Evolutionary conservation across 1,284 basidiomycete genomes (phyloP).

Genomic region (Stereum hirsutum): DNA sequence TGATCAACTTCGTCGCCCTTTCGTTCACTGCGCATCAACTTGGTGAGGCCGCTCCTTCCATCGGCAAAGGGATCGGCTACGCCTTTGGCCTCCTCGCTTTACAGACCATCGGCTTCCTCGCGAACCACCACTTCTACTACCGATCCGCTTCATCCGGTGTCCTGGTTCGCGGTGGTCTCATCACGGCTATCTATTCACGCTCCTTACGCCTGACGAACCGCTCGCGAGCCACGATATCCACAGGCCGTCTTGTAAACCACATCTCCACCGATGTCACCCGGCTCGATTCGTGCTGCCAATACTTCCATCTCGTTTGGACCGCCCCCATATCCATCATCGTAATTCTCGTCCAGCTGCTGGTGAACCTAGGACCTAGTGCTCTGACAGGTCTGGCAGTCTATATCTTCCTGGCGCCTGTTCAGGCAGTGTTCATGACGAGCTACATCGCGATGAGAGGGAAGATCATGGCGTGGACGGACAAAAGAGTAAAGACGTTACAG

Average conservation of each 20-base stretch:
- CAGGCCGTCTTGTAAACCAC: slow-evolving; percentile 85
- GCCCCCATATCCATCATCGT: slow-evolving; percentile 66
- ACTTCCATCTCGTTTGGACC: slow-evolving; percentile 78
- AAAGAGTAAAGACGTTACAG: slow-evolving; percentile 74
- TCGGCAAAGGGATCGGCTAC: slow-evolving; percentile 71
- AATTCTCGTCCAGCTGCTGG: slow-evolving; percentile 58
- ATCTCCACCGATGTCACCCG: slow-evolving; percentile 90
- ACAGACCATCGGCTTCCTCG: slow-evolving; percentile 61
- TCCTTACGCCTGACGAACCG: slow-evolving; percentile 75
- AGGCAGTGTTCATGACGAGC: slow-evolving; percentile 66
- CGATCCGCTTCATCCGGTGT: slow-evolving; percentile 69
- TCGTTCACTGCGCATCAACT: slow-evolving; percentile 49
- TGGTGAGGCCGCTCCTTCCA: slow-evolving; percentile 37
- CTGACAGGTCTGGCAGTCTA: slow-evolving; percentile 80
- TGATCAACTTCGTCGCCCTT: slow-evolving; percentile 68
- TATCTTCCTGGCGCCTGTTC: slow-evolving; percentile 51
- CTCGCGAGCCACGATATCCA: slow-evolving; percentile 74
- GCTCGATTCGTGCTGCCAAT: slow-evolving; percentile 84
- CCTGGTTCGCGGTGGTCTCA: slow-evolving; percentile 78
- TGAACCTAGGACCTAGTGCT: slow-evolving; percentile 73
- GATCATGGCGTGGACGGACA: slow-evolving; percentile 89
- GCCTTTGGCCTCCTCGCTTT: slow-evolving; percentile 65
- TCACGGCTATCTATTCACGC: slow-evolving; percentile 80
- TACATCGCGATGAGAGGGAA: slow-evolving; percentile 67
- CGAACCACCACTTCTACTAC: slow-evolving; percentile 78